Conservation (phyloP, 2,329 filamentous ascomycete genomes). For the Aaosphaeria pasadenensis region DNA sequence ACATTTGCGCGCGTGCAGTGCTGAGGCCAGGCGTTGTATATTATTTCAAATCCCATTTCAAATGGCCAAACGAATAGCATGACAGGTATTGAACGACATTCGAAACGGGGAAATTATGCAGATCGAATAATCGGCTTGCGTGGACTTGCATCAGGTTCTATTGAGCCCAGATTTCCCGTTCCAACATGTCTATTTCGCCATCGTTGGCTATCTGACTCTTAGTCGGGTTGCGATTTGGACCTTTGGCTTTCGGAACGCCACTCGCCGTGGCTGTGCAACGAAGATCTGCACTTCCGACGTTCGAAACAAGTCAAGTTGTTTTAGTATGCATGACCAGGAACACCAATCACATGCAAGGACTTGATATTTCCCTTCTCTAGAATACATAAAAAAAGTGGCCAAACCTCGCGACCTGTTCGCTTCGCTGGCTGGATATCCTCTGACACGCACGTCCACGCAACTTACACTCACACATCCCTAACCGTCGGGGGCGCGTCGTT, state of each 20-base stretch:
- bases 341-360: slow-evolving; percentile 20
- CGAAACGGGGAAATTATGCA: not conserved
- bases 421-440: slow-evolving; percentile 3
- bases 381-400: slow-evolving; percentile 11
- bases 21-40: not conserved
- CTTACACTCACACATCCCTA: slow-evolving; percentile 31
- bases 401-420: not conserved
- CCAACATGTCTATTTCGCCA: not conserved
- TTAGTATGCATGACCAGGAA: slow-evolving; percentile 14
- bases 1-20: too few relatives aligned
- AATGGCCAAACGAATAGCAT: slow-evolving; percentile 7
- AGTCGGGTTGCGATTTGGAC: not conserved
- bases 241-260: not conserved
- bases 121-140: slow-evolving; percentile 5
- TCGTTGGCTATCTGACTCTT: slow-evolving; percentile 4
- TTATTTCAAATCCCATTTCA: slow-evolving; percentile 7
- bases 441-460: not conserved
- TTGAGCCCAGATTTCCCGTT: slow-evolving; percentile 1
- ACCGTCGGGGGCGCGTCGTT: slow-evolving; percentile 19
- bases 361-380: slow-evolving; percentile 1
- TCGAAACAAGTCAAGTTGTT: slow-evolving; percentile 9
- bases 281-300: not conserved
- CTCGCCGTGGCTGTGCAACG: not conserved
- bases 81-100: not conserved
- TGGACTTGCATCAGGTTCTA: slow-evolving; percentile 5